Percentiles rank a stretch among this genome's conserved stretches.
phyloP scores from a whole-genome alignment of 192 early-diverging fungal species.

The Coemansia sp. region DNA sequence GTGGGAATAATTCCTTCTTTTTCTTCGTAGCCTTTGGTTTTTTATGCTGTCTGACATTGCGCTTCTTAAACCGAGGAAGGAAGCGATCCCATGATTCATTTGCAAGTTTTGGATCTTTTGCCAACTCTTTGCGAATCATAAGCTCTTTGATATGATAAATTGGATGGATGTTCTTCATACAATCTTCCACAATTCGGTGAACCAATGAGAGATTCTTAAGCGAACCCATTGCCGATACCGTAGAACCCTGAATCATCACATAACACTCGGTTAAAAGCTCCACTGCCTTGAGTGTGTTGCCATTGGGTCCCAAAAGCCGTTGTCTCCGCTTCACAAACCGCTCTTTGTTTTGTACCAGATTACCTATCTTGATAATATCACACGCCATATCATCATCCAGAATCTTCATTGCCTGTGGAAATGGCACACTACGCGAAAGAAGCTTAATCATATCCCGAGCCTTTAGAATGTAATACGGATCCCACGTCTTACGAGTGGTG shows the following conservation, averaged over 20 bases:
- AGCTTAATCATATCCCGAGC: conserved; percentile 95
- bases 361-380: conserved; percentile 98
- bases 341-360: conserved; percentile 93
- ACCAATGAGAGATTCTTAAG: conserved; percentile 86
- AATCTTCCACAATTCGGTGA: conserved; percentile 89
- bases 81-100: conserved; percentile 97
- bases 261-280: conserved; percentile 95
- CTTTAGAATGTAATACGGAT: conserved; percentile 93
- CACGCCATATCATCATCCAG: conserved; percentile 89
- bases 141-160: conserved; percentile 98
- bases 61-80: conserved; percentile 94
- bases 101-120: conserved; percentile 92
- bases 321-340: conserved; percentile 96
- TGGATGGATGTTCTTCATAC: conserved; percentile 98
- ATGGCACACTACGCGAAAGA: conserved; percentile 89
- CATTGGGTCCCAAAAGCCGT: conserved; percentile 90
- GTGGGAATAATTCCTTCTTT: conserved; percentile 92
- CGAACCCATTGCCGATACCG: conserved; percentile 90
- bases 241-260: conserved; percentile 98
- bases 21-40: conserved; percentile 63
- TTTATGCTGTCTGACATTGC: conserved; percentile 71
- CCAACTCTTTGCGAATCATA: conserved; percentile 97
- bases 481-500: conserved; percentile 92
- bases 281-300: conserved; percentile 94
- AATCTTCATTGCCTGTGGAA: conserved; percentile 86